Percentiles rank a stretch among this genome's conserved stretches.
phyloP scores from a whole-genome alignment of 768 basidiomycete genomes.

The Leccinum olivaceopallidum region DNA sequence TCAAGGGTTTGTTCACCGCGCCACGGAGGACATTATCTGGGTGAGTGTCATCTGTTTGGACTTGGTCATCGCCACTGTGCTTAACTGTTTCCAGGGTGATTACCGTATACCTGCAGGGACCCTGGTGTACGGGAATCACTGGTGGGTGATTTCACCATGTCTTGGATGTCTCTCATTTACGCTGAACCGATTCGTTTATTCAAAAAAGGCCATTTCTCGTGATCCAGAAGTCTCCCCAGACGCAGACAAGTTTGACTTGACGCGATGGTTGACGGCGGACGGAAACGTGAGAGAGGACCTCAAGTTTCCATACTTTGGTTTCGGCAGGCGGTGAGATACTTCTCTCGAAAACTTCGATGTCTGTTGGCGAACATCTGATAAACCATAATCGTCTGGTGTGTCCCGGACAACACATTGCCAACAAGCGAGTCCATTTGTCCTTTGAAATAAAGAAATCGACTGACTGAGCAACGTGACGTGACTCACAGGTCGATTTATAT shows the following conservation, averaged over 20 bases:
- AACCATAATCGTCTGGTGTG: conserved; percentile 37
- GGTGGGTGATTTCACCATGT: background rate
- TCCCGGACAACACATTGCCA: conserved; percentile 59
- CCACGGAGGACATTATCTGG: conserved; percentile 22
- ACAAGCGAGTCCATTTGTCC: conserved; percentile 31
- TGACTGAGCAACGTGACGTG: background rate
- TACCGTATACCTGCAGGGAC: conserved; percentile 22
- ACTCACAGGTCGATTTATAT: conserved; percentile 11
- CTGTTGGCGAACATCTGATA: too few species aligned
- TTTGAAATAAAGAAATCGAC: background rate
- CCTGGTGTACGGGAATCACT: conserved; percentile 18
- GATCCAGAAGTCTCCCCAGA: conserved; percentile 39
- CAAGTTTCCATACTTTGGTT: conserved; percentile 52
- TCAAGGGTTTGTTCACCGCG: conserved; percentile 13
- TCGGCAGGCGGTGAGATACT: conserved; percentile 38
- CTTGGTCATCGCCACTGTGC: background rate
- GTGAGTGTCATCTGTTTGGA: background rate
- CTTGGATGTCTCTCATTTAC: background rate
- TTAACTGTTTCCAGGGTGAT: conserved; percentile 9
- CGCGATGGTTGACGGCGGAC: conserved; percentile 29
- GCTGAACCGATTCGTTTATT: background rate
- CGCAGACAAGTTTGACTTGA: conserved; percentile 36
- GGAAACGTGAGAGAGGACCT: conserved; percentile 43
- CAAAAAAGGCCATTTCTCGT: conserved; percentile 35
- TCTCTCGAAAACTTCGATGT: background rate